These are phyloP conservation scores for Elaeis guineensis DNA, from an alignment of 176 grass and related monocot genomes.

Conservation along the genomic window DNA sequence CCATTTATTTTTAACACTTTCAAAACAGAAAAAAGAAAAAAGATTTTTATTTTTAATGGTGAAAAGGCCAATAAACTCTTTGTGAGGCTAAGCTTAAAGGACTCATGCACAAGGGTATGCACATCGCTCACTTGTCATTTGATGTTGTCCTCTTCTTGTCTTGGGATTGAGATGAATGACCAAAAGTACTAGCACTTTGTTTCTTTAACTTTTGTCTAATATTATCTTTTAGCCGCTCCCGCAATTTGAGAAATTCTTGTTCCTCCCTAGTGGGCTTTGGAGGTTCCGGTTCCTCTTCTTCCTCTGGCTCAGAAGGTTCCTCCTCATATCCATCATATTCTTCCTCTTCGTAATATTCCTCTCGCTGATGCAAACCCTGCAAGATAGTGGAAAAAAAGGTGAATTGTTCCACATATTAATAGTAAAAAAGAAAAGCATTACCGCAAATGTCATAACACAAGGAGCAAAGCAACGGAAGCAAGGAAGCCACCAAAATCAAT, in stretches of 20 bases:
- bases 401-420: too few relatives aligned
- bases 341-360: slow-evolving; percentile 18
- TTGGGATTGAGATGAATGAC: slow-evolving; percentile 6
- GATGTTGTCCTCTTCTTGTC: slow-evolving; percentile 14
- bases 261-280: slow-evolving; percentile 35
- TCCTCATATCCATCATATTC: slow-evolving; percentile 26
- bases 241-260: slow-evolving; percentile 33
- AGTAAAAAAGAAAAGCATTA: too few relatives aligned
- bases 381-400: not conserved
- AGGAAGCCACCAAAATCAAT: too few relatives aligned
- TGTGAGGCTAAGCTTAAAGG: too few relatives aligned
- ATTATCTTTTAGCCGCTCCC: slow-evolving; percentile 26
- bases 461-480: too few relatives aligned
- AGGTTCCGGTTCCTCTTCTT: slow-evolving; percentile 15
- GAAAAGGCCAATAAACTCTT: too few relatives aligned
- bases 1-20: too few relatives aligned
- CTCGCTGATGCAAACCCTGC: slow-evolving; percentile 20
- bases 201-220: slow-evolving; percentile 26
- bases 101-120: too few relatives aligned
- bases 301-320: slow-evolving; percentile 17
- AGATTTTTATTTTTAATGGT: too few relatives aligned
- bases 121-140: too few relatives aligned
- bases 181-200: slow-evolving; percentile 22
- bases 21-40: too few relatives aligned
- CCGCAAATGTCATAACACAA: too few relatives aligned